phyloP scores from a whole-genome alignment of 2,329 filamentous ascomycete genomes.

The Bipolaris oryzae region DNA sequence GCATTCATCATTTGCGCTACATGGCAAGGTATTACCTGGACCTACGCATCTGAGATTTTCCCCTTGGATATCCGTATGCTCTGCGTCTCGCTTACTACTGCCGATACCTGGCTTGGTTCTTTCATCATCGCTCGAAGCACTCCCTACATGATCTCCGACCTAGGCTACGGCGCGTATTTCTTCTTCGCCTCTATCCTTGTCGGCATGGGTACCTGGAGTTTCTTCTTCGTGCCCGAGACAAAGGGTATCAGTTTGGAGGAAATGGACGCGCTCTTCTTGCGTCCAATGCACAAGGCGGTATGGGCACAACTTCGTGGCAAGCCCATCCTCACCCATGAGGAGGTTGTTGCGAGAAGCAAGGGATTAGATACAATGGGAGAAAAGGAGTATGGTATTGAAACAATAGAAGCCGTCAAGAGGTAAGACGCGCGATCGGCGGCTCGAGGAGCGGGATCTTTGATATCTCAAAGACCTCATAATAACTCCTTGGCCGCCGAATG shows the following conservation, averaged over 20 bases:
- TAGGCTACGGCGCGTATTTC: constrained; percentile 49
- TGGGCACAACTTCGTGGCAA: constrained; percentile 38
- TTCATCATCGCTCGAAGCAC: constrained; percentile 51
- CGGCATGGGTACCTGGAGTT: constrained; percentile 40
- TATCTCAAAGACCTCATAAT: background rate
- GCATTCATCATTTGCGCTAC: constrained; percentile 59
- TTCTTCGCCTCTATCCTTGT: constrained; percentile 45
- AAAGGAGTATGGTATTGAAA: constrained; percentile 28
- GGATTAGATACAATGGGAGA: constrained; percentile 20
- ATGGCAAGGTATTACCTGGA: constrained; percentile 53
- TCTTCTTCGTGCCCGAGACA: constrained; percentile 43
- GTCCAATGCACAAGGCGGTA: constrained; percentile 37
- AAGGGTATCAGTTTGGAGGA: constrained; percentile 42
- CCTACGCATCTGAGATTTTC: constrained; percentile 59
- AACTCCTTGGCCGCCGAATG: constrained; percentile 1
- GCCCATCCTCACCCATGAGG: constrained; percentile 25
- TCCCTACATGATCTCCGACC: constrained; percentile 47
- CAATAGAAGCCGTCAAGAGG: constrained; percentile 23
- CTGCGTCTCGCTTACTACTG: constrained; percentile 48
- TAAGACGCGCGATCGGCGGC: constrained; percentile 2
- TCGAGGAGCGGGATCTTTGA: background rate
- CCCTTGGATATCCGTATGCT: constrained; percentile 50
- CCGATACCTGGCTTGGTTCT: constrained; percentile 48
- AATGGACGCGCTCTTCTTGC: constrained; percentile 41
- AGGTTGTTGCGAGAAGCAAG: constrained; percentile 23